Percentiles rank a stretch among this genome's conserved stretches.
These are phyloP conservation scores for Anastatica hierochuntica DNA, from an alignment of 345 rosid genomes.

Conservation along the genomic window DNA sequence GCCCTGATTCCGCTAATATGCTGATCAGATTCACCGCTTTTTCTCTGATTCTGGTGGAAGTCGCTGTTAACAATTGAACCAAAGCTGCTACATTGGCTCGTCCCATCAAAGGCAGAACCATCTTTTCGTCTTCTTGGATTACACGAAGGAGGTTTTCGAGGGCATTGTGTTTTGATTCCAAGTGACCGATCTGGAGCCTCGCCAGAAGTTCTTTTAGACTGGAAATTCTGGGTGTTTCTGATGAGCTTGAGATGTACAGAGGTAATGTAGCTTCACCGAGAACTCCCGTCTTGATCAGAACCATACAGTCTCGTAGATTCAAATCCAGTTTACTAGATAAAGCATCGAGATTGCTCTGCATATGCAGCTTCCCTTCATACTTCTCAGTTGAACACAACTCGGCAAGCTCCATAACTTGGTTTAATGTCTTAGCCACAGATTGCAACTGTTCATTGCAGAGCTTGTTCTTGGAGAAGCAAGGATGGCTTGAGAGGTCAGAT, in stretches of 20 bases:
- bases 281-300: slow-evolving; percentile 83
- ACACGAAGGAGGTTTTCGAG: slow-evolving; percentile 53
- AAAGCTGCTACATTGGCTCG: slow-evolving; percentile 69
- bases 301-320: slow-evolving; percentile 71
- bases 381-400: slow-evolving; percentile 49
- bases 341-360: slow-evolving; percentile 90
- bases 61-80: slow-evolving; percentile 65
- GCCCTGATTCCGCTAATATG: slow-evolving; percentile 70
- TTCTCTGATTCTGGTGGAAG: slow-evolving; percentile 70
- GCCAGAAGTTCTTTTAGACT: slow-evolving; percentile 64
- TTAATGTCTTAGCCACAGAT: slow-evolving; percentile 57
- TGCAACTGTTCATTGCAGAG: slow-evolving; percentile 85
- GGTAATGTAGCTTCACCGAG: slow-evolving; percentile 80
- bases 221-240: slow-evolving; percentile 35
- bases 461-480: slow-evolving; percentile 77
- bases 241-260: slow-evolving; percentile 33
- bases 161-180: slow-evolving; percentile 85
- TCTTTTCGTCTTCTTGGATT: slow-evolving; percentile 80
- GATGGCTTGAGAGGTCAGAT: slow-evolving; percentile 86
- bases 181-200: slow-evolving; percentile 86
- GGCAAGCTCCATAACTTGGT: slow-evolving; percentile 46
- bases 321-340: slow-evolving; percentile 68
- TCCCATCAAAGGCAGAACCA: slow-evolving; percentile 48
- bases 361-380: slow-evolving; percentile 78
- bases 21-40: slow-evolving; percentile 61